Evolutionary conservation across 805 yeast species (phyloP), one percentile per base, ranked within the genome.

Genomic region (Novakomyces olei): DNA sequence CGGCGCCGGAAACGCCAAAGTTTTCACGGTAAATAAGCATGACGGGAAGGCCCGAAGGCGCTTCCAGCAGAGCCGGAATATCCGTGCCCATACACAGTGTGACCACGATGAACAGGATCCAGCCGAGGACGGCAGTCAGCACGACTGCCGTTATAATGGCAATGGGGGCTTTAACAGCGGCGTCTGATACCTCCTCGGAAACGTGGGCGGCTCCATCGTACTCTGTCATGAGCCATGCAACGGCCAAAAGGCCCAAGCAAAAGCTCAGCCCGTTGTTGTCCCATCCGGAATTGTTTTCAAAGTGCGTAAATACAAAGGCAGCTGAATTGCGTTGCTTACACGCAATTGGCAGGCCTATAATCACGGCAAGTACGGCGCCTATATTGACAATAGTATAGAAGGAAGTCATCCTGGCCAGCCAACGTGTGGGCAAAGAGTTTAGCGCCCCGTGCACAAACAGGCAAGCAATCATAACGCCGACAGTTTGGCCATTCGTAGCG

Each of bases 111-210:
- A 68, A 63, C 19, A 62, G 51, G 2, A 72, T 72, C 47, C 66
- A 69, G 3, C 74, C 75, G 35, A 69, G 43, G 7, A 55, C 22
- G 29, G 73, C 74, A 38, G 16, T 31, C 30, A 49, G 39, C 22
- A 47, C 9, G n/a, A 31, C 75, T 72, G 30, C 60, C 50, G 8
- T 58, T 43, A 69, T 67, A 41, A 72, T 71, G 19, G 77, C 76
- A 37, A 61, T 58, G 12, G 80, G 79, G 7, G 73, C 69, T 4
- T 74, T 76, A 9, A 57, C 51, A 23, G 65, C 54, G 5, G 78
- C 75, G 45, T 72, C 70, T 32, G 69, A 53, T 41, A 73, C 66
- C 44, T 73, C 81, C 51, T 72, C 83, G 17, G 74, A 69, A 63
- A 72, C 58, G 43, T 72, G 79, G 3, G 77, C 69, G 2, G 78